These are phyloP conservation scores for Fraxinus americana DNA, from an alignment of 257 asterid genomes.

Conservation along the genomic window DNA sequence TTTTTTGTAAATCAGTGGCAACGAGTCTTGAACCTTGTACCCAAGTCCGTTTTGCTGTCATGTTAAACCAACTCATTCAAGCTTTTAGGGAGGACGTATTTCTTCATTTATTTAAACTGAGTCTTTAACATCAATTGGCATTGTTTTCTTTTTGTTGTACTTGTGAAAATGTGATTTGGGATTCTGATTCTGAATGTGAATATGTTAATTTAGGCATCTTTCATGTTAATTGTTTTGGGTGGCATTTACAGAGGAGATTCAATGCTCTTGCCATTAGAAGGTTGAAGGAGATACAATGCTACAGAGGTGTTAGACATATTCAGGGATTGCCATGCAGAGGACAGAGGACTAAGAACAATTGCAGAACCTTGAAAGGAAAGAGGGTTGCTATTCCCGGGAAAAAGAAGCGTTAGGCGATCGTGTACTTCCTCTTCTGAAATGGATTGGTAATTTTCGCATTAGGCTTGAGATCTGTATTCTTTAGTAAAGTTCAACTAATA, in stretches of 20 bases:
- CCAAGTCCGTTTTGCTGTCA: neutral
- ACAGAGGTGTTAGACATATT: conserved; percentile 87
- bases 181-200: neutral
- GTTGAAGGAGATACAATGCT: conserved; percentile 94
- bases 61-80: neutral
- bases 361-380: conserved; percentile 94
- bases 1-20: neutral
- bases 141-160: neutral
- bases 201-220: neutral
- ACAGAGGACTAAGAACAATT: conserved; percentile 90
- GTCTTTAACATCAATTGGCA: neutral
- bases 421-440: conserved; percentile 23
- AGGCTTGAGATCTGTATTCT: conserved; percentile 19
- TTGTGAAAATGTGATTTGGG: neutral
- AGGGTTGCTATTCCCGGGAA: conserved; percentile 85
- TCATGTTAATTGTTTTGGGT: neutral
- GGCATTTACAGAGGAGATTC: conserved; percentile 71
- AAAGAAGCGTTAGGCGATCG: conserved; percentile 58
- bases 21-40: neutral
- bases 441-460: conserved; percentile 16
- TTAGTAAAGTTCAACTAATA: conserved; percentile 10
- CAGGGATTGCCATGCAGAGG: conserved; percentile 97
- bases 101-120: neutral
- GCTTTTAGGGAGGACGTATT: neutral
- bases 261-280: conserved; percentile 83